Evolutionary conservation across 2,329 filamentous ascomycete species (phyloP), one percentile per base, ranked within the genome.

Genomic region (Emergomyces pasteurianus): DNA sequence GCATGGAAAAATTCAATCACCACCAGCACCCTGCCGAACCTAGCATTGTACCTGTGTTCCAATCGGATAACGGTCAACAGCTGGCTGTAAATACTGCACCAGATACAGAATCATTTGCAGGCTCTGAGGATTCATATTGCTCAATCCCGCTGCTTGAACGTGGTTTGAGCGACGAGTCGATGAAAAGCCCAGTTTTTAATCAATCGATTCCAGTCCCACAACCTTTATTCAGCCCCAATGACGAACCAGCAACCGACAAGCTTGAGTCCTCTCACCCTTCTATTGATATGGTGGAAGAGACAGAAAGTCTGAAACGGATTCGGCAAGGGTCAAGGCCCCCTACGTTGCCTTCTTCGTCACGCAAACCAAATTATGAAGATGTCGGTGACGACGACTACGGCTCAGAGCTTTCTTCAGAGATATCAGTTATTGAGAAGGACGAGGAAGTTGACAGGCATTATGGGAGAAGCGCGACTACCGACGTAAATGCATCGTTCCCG

Each of bases 81-180:
- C 66, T 68, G 49, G 63, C 69, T 40, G 65, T 69, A 21, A 70
- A 70, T 26, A 70, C 69, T 34, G 68, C 72, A 18, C 68, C 73
- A n/a, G 73, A 75, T 50, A 74, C 74, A 10, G 73, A 73, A 50
- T 77, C 77, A 2, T 72, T 78, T 31, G 81, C 83, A 16, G 83
- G 82, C 60, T 91, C 89, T 0, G 81, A 84, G 34, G 85, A 86
- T 57, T 92, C 89, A 0, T 91, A 90, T 70, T 86, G 83, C 46
- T 92, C 89, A 0, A 85, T 86, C 40, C 89, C 90, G 3, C 79
- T 94, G 8, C 80, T 95, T 14, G 87, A 92, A 63, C 83, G 88
- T 57, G 88, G 82, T 7, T 63, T 77, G 54, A 72, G 69, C 38
- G 72, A 80, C 56, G 76, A 80, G 18, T 78, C 78, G 1, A 80